Evolutionary conservation across 2,329 filamentous ascomycete genomes (phyloP), one percentile per base, ranked within the genome.

Genomic region (Scopulariopsis brevicaulis): DNA sequence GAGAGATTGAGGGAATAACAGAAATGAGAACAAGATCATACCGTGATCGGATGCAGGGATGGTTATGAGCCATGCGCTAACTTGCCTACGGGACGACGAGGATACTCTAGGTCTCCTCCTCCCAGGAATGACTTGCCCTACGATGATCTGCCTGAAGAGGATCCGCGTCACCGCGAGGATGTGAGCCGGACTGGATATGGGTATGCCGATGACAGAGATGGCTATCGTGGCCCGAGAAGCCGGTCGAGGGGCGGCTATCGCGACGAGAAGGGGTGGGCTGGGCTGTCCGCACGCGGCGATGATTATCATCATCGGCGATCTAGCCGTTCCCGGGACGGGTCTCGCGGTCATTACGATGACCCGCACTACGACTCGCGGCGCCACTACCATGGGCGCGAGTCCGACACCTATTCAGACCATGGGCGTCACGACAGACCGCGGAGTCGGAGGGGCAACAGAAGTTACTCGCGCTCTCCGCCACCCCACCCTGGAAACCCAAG

Each of bases 41-140:
- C 48, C 53, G 25, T 28, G 35, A 25, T 53, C 24, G 28, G 32
- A 51, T 2, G 35, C 34, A 24, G 52, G 52, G 25, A 54, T 58
- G 52, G 58, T 55, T 60, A 56, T 46, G 56, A 58, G 56, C 56
- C 34, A 34, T 53, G 62, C 62, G 74, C 74, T 76, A 74, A 76
- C 74, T 74, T 76, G 61, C 72, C 68, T 63, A 71, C 66, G 70
- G 73, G 70, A 68, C 70, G 66, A 64, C 71, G 68, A 70, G 73
- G 73, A 66, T 67, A 67, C 62, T 73, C 74, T 67, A 70, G 71
- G 65, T 76, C 74, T 71, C 73, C 72, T 55, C 59, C 54, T 61
- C 65, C 68, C 67, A 71, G 67, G 62, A 71, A 71, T 67, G 67
- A 66, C 62, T 67, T 68, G 59, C 62, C 62, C 24, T 67, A 65